Evolutionary conservation across 768 basidiomycete genomes (phyloP), one percentile per base, ranked within the genome.

Genomic region (Artomyces pyxidatus): DNA sequence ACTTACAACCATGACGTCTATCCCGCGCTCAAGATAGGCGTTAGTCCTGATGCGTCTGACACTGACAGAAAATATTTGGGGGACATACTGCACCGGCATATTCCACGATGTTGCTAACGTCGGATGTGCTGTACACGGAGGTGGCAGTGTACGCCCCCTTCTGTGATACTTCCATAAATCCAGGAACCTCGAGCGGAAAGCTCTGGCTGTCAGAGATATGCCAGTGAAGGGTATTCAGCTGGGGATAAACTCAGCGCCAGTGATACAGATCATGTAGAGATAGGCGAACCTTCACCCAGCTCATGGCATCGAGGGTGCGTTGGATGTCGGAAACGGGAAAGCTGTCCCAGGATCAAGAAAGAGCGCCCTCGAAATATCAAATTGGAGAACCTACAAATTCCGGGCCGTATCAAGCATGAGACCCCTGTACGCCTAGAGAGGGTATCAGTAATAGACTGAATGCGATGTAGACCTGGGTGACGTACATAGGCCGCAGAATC

Each of bases 341-440:
- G 64, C 80, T 83, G 50, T 17, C 29, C 14, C 30, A 37, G 27
- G 4, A 21, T 44, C 9, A 47, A 37, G 22, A 19, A 7, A 52
- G 26, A 3, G 53, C 38, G 23, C 48, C 14, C n/a, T n/a, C 22
- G 26, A 14, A 32, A 9, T 3, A 46, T 25, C 26, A 27, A 17
- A 28, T 17, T n/a, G 23, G 27, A 7, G 14, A 1, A 66, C 81
- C 49, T 58, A 84, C 80, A 70, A 92, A 65, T 89, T 83, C 22
- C 88, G 70, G 1, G 87, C 71, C 0, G 88, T 91, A 61, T 92
- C 89, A 11, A 92, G 72, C 77, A 90, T 77, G 48, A 89, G 72
- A 8, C 84, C 87, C 19, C 89, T 77, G 60, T 82, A 86, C 0
- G 82, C 81, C 83, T 85, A 54, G 6, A 39, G 39, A 14, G 14